Percentiles rank a stretch among this genome's conserved stretches.
Conservation (phyloP, 164 flowering plant species). For the Tinospora cordifolia region DNA sequence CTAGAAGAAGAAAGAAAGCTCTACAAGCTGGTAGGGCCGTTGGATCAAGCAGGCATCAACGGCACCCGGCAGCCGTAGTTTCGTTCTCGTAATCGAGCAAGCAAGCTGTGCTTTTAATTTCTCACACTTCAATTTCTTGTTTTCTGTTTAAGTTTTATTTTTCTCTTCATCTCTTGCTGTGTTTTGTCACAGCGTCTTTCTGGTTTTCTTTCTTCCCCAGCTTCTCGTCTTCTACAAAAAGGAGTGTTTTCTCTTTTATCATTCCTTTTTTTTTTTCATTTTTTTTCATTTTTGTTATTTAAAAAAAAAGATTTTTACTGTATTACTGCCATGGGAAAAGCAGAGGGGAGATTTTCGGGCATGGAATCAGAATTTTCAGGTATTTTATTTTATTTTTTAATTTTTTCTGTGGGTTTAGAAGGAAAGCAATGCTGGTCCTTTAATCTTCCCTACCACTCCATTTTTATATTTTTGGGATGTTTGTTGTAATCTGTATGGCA, state of each 20-base stretch:
- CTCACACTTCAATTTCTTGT: not conserved
- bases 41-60: too few relatives aligned
- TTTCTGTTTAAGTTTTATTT: too few relatives aligned
- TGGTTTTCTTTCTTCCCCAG: not conserved
- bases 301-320: not conserved
- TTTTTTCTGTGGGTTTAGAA: constrained; percentile 5
- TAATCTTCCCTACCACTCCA: not conserved
- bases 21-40: too few relatives aligned
- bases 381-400: constrained; percentile 1
- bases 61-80: too few relatives aligned
- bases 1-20: too few relatives aligned
- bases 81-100: too few relatives aligned
- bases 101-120: too few relatives aligned
- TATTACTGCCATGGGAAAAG: constrained; percentile 11
- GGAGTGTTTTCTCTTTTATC: not conserved
- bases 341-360: constrained; percentile 17
- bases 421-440: not conserved
- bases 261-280: not conserved
- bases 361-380: constrained; percentile 23
- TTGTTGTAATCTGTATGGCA: not conserved
- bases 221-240: not conserved
- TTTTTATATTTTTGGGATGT: not conserved
- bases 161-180: not conserved
- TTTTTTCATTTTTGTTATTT: not conserved
- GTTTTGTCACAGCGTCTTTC: not conserved